These are phyloP conservation scores for Magnaporthales sp. DNA, from an alignment of 2,329 filamentous ascomycete genomes.

Conservation along the genomic window DNA sequence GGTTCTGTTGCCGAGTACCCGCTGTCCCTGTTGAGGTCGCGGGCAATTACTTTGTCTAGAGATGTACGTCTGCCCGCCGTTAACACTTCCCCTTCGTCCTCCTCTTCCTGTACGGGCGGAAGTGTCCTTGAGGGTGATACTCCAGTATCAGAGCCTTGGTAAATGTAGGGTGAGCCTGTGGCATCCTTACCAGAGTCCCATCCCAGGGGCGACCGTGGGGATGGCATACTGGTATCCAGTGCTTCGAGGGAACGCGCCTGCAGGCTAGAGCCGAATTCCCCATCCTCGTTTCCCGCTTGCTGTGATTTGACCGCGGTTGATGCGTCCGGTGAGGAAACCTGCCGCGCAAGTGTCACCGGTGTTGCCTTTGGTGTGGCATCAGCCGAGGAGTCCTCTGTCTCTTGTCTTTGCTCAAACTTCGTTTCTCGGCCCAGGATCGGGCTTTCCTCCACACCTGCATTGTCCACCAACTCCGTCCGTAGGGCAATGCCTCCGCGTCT, in stretches of 20 bases:
- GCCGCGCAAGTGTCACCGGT: not conserved
- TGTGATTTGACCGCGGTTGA: not conserved
- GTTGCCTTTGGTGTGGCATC: constrained; percentile 7
- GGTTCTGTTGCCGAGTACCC: constrained; percentile 35
- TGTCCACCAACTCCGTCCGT: constrained; percentile 8
- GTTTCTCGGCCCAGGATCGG: constrained; percentile 17
- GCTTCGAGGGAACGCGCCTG: not conserved
- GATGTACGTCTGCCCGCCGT: constrained; percentile 12
- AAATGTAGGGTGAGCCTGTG: not conserved
- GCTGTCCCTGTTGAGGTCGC: constrained; percentile 39
- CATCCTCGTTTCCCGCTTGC: not conserved
- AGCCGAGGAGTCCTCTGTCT: not conserved
- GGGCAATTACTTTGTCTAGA: constrained; percentile 13
- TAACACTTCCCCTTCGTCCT: constrained; percentile 33
- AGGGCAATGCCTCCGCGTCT: constrained; percentile 11
- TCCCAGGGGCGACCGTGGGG: not conserved
- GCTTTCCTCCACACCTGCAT: constrained; percentile 14
- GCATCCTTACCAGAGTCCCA: not conserved
- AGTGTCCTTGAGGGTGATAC: constrained; percentile 27
- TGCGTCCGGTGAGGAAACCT: not conserved
- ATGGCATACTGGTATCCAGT: not conserved
- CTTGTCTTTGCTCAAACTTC: not conserved
- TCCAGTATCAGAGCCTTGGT: not conserved
- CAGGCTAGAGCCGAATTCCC: not conserved
- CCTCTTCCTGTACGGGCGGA: constrained; percentile 43